Conservation (phyloP, 352 stramenopile genomes). For the Phytophthora multivora region DNA sequence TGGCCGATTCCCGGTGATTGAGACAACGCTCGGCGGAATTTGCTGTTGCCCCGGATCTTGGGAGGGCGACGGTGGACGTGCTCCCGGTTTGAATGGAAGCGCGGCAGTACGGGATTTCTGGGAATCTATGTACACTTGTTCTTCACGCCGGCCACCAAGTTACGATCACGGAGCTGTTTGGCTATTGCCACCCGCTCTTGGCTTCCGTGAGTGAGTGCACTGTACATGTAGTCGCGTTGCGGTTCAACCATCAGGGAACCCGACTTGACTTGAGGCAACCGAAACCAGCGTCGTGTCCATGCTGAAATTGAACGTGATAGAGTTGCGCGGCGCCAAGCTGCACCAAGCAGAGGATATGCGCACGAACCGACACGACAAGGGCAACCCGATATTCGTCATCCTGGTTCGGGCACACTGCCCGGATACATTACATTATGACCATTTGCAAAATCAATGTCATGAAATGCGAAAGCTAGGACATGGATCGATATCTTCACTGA, state of each 20-base stretch:
- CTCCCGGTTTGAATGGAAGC: neutral
- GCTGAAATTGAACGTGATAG: conserved; percentile 20
- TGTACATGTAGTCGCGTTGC: neutral
- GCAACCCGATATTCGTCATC: too few species aligned
- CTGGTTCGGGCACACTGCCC: too few species aligned
- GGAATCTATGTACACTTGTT: too few species aligned
- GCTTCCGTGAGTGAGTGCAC: neutral
- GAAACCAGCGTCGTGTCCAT: conserved; percentile 19
- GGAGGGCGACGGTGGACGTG: neutral
- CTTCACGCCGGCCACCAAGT: too few species aligned
- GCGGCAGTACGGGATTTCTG: too few species aligned
- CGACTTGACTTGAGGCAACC: conserved; percentile 1
- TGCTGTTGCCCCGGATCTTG: conserved; percentile 2
- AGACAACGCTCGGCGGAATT: conserved; percentile 14
- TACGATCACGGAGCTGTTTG: neutral
- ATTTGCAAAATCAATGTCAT: too few species aligned
- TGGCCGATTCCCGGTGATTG: conserved; percentile 11
- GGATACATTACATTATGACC: too few species aligned
- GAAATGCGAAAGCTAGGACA: neutral
- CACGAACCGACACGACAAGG: conserved; percentile 10
- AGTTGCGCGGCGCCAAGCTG: neutral
- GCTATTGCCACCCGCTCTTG: neutral
- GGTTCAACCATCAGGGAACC: neutral
- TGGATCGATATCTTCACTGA: conserved; percentile 1
- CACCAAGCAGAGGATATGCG: conserved; percentile 19